Conservation (phyloP, 2,329 filamentous ascomycete species). For the Karstenula rhodostoma region DNA sequence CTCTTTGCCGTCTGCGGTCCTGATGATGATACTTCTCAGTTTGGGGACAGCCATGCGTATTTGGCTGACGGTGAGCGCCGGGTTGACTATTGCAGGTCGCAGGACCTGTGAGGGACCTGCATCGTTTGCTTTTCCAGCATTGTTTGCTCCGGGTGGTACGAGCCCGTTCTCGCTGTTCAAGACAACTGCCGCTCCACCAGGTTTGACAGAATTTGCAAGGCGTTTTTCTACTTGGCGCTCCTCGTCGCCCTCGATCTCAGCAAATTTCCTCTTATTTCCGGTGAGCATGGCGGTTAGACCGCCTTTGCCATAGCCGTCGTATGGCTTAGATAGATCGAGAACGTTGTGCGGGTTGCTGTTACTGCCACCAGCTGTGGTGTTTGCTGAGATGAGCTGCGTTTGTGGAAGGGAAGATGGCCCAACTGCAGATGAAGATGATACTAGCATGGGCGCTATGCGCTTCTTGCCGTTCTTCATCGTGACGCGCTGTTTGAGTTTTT, state of each 20-base stretch:
- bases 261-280: constrained; percentile 90
- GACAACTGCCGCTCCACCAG: constrained; percentile 77
- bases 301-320: constrained; percentile 89
- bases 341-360: constrained; percentile 81
- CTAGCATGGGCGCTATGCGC: constrained; percentile 87
- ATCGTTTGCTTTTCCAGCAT: constrained; percentile 45
- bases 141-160: constrained; percentile 71
- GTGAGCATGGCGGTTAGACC: constrained; percentile 85
- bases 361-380: constrained; percentile 66
- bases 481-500: constrained; percentile 85
- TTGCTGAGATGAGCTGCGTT: constrained; percentile 82
- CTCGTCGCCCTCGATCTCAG: constrained; percentile 77
- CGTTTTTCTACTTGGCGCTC: constrained; percentile 69
- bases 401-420: constrained; percentile 89
- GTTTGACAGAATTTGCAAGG: constrained; percentile 65
- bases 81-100: constrained; percentile 85
- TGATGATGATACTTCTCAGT: constrained; percentile 80
- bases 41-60: constrained; percentile 87
- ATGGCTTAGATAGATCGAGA: constrained; percentile 90
- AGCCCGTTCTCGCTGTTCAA: constrained; percentile 79
- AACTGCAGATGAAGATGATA: constrained; percentile 83
- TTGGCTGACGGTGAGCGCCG: constrained; percentile 81
- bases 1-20: constrained; percentile 75
- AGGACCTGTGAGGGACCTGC: constrained; percentile 78
- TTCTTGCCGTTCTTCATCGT: constrained; percentile 98